phyloP scores from a whole-genome alignment of 306 rosid genomes.

The Fragaria nilgerrensis region DNA sequence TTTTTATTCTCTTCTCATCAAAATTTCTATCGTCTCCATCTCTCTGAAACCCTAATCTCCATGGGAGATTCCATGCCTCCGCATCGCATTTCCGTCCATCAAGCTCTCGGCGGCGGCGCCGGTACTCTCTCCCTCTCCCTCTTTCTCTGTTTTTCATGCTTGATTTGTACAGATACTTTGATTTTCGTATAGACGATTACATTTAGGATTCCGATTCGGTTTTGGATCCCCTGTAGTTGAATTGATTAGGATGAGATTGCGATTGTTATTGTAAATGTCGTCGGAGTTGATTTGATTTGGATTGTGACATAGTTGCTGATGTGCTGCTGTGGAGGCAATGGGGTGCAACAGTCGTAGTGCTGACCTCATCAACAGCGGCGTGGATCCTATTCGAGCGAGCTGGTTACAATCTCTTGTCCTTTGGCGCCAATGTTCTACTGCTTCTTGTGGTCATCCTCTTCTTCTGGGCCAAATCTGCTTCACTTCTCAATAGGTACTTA shows the following conservation, averaged over 20 bases:
- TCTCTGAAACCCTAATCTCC: constrained; percentile 48
- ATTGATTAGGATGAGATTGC: background rate
- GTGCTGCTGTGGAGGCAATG: constrained; percentile 87
- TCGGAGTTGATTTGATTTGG: background rate
- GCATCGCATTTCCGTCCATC: constrained; percentile 64
- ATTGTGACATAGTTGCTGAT: constrained; percentile 60
- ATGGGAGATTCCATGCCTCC: constrained; percentile 62
- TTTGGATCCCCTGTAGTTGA: background rate
- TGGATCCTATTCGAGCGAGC: constrained; percentile 88
- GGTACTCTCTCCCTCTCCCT: constrained; percentile 47
- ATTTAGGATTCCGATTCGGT: constrained; percentile 9
- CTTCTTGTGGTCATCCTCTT: constrained; percentile 85
- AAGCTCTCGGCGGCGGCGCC: constrained; percentile 70
- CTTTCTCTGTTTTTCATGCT: background rate
- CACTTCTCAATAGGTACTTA: constrained; percentile 86
- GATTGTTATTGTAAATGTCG: background rate
- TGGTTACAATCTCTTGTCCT: constrained; percentile 78
- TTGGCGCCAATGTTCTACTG: constrained; percentile 79
- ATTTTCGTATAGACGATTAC: background rate
- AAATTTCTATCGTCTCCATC: constrained; percentile 11
- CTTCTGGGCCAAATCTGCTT: constrained; percentile 95
- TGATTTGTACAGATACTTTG: background rate
- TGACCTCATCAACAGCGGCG: constrained; percentile 58
- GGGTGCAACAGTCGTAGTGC: constrained; percentile 54
- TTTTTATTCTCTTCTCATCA: background rate